Evolutionary conservation across 768 basidiomycete species (phyloP).

Genomic region (Mycena leptocephala): DNA sequence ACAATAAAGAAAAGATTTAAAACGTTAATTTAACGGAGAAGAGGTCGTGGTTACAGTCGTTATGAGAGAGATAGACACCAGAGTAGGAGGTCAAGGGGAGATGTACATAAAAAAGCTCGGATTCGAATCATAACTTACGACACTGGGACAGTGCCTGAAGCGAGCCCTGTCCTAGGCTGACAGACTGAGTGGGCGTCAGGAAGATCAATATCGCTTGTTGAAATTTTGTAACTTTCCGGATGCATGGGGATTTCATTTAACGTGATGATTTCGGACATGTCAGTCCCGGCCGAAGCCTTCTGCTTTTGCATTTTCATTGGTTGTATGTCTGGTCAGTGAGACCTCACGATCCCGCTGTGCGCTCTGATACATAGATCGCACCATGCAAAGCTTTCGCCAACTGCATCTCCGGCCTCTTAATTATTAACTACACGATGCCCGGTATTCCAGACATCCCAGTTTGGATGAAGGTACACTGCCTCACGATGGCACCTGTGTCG

Average conservation of each 20-base stretch:
- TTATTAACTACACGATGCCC: neutral
- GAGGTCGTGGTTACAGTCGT: too few species aligned
- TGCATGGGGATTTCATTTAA: neutral
- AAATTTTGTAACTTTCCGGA: neutral
- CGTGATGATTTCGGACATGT: neutral
- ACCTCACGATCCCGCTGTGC: neutral
- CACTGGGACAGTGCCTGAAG: neutral
- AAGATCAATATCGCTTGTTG: neutral
- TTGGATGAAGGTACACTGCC: neutral
- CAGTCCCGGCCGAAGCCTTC: neutral
- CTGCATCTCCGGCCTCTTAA: neutral
- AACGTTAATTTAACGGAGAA: too few species aligned
- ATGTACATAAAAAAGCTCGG: neutral
- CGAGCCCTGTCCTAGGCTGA: neutral
- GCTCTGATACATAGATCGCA: neutral
- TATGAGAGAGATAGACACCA: neutral
- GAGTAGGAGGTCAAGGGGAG: slow-evolving; percentile 7
- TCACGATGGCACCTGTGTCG: neutral
- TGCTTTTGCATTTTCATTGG: neutral
- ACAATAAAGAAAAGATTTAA: too few species aligned
- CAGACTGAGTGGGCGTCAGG: neutral
- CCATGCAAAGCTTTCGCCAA: neutral
- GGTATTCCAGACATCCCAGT: neutral
- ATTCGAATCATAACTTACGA: neutral
- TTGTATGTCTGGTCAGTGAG: neutral